phyloP scores from a whole-genome alignment of 331 rosid species.

The Quercus lobata region DNA sequence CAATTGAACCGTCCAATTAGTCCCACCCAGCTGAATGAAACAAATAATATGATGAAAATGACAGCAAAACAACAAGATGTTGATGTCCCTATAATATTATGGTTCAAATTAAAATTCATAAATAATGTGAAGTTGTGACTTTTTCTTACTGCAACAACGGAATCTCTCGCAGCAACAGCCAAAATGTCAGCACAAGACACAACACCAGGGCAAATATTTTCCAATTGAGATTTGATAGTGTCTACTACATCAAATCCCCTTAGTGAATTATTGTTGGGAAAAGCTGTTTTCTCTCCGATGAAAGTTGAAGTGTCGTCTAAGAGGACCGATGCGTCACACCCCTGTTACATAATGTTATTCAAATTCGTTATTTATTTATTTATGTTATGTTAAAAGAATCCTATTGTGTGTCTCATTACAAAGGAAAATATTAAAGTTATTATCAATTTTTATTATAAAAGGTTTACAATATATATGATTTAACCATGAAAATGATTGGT shows the following conservation, averaged over 20 bases:
- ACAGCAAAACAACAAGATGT: neutral
- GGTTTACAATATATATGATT: no score
- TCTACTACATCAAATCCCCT: constrained; percentile 59
- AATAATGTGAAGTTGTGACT: no score
- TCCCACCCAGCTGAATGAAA: constrained; percentile 25
- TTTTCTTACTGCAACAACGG: constrained; percentile 18
- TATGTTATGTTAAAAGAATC: no score
- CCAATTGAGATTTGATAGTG: constrained; percentile 35
- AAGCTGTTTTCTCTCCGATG: constrained; percentile 57
- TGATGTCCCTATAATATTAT: neutral
- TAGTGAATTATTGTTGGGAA: constrained; percentile 46
- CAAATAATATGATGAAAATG: no score
- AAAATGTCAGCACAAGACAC: constrained; percentile 70
- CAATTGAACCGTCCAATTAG: constrained; percentile 32
- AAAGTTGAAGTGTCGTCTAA: constrained; percentile 49
- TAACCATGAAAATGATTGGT: no score
- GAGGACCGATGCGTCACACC: constrained; percentile 73
- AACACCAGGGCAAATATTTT: constrained; percentile 18
- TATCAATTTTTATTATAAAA: no score
- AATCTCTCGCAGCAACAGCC: constrained; percentile 53
- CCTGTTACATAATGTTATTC: constrained; percentile 13
- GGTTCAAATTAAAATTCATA: no score
- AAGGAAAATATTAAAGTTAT: no score
- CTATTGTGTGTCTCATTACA: no score
- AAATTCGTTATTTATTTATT: neutral